Evolutionary conservation across 331 rosid species (phyloP).

Genomic region (Quercus lobata): DNA sequence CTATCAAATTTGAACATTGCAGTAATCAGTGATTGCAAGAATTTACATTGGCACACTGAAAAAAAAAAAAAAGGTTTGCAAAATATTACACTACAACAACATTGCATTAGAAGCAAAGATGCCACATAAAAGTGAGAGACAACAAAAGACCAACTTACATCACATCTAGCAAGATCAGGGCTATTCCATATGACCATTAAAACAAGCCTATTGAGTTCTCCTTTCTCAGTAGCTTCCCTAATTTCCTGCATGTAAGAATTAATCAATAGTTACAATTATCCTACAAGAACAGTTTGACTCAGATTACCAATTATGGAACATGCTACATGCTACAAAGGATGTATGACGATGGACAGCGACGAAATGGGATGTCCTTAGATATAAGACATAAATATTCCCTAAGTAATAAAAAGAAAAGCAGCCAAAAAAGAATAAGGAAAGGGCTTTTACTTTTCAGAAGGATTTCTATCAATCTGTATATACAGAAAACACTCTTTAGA

Average conservation of each 20-base stretch:
- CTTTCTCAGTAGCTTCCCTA: constrained; percentile 72
- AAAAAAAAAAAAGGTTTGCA: background rate
- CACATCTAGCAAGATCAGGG: too few relatives aligned
- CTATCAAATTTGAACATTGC: background rate
- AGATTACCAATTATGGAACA: background rate
- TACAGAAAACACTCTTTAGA: background rate
- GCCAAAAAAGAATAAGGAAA: background rate
- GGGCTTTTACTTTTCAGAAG: background rate
- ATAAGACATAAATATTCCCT: background rate
- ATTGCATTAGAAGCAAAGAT: too few relatives aligned
- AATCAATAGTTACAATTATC: too few relatives aligned
- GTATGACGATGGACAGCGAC: background rate
- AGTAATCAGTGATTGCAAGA: background rate
- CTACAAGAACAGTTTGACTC: background rate
- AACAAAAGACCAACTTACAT: too few relatives aligned
- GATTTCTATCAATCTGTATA: background rate
- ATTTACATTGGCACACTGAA: background rate
- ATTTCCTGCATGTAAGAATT: too few relatives aligned
- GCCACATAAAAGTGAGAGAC: too few relatives aligned
- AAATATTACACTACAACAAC: too few relatives aligned
- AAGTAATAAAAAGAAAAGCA: background rate
- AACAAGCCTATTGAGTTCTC: constrained; percentile 38
- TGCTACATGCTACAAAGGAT: background rate
- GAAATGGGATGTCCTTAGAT: background rate
- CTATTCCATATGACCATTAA: too few relatives aligned